A percentile compares a stretch with the other conserved stretches of the same genome.
Evolutionary conservation across 257 asterid genomes (phyloP).

Genomic region (Nicotiana tabacum): DNA sequence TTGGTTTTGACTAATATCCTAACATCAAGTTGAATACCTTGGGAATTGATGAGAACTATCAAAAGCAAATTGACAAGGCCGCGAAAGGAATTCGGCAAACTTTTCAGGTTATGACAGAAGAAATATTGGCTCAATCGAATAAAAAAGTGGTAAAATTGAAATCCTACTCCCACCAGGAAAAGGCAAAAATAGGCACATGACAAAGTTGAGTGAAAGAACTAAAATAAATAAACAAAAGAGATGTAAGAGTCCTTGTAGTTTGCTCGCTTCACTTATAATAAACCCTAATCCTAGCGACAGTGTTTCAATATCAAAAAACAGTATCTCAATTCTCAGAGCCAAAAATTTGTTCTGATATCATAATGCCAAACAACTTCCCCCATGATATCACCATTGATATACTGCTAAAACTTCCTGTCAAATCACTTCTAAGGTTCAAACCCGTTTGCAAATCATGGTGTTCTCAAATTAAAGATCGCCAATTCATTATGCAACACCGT

Average conservation of each 20-base stretch:
- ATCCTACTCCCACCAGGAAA: background rate
- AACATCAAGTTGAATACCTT: no score
- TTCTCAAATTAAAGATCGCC: background rate
- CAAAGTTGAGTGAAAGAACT: no score
- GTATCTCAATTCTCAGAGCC: background rate
- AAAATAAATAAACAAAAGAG: no score
- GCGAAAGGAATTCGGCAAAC: no score
- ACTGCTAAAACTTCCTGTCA: background rate
- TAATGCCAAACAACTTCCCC: background rate
- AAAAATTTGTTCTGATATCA: no score
- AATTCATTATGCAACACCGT: background rate
- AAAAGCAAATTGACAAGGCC: background rate
- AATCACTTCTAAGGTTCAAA: conserved; percentile 6
- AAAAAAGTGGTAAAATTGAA: no score
- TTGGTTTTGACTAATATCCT: background rate
- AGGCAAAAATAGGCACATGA: background rate
- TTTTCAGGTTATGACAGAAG: background rate
- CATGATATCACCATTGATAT: background rate
- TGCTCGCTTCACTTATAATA: no score
- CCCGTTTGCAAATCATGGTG: background rate
- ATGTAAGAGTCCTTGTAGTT: background rate
- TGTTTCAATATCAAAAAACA: no score
- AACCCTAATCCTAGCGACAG: no score
- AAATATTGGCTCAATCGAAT: background rate
- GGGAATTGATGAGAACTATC: background rate